Percentiles rank a stretch among this genome's conserved stretches.
phyloP scores from a whole-genome alignment of 257 asterid genomes.

The Euphrasia confusa region DNA sequence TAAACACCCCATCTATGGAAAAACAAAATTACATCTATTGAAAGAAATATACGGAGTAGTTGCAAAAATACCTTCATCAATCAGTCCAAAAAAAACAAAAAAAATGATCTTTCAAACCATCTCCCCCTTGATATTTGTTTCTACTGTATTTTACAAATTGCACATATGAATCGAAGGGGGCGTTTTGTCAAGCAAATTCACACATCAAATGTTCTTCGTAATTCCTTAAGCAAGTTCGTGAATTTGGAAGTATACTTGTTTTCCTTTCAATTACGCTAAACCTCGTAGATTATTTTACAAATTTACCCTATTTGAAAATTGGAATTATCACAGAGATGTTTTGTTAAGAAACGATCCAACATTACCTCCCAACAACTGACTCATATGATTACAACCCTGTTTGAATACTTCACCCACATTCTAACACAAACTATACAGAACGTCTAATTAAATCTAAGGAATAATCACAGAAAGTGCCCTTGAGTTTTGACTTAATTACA shows the following conservation, averaged over 20 bases:
- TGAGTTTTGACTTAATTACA: too few relatives aligned
- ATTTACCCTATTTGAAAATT: neutral
- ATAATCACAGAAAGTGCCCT: neutral
- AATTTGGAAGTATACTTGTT: neutral
- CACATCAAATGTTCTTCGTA: neutral
- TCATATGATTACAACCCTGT: neutral
- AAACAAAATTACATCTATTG: neutral
- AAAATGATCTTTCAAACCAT: neutral
- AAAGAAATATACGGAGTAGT: neutral
- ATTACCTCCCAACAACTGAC: neutral
- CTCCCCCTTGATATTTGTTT: neutral
- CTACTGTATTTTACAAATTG: neutral
- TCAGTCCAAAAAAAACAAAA: neutral
- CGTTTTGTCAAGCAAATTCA: neutral
- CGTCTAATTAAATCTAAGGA: constrained; percentile 5
- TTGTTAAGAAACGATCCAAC: neutral
- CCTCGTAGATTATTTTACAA: neutral
- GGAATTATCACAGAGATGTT: neutral
- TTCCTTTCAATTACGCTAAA: neutral
- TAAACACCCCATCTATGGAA: neutral
- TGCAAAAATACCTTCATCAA: neutral
- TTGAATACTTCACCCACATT: neutral
- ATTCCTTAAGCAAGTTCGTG: neutral
- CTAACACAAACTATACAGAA: constrained; percentile 5
- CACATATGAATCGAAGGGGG: neutral